Conservation (phyloP, 1,139 yeast genomes). For the Pneumocystis oryctolagi region DNA sequence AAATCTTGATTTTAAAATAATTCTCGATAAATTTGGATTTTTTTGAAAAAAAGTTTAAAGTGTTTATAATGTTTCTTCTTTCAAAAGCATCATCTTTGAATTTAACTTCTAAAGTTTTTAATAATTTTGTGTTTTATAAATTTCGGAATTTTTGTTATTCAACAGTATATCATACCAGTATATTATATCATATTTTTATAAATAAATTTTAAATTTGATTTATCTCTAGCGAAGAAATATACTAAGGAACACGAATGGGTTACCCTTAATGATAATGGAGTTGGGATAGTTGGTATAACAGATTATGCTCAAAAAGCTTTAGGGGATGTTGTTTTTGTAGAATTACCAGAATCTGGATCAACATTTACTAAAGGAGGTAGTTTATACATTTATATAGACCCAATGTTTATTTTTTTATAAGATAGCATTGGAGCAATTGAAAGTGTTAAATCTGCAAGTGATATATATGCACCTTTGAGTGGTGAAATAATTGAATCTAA, state of each 20-base stretch:
- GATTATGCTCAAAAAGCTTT: conserved; percentile 93
- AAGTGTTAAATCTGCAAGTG: conserved; percentile 86
- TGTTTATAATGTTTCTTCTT: background rate
- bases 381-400: background rate
- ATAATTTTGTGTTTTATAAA: background rate
- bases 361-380: conserved; percentile 41
- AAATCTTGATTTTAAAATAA: background rate
- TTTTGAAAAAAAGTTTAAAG: background rate
- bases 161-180: conserved; percentile 36
- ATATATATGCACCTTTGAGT: conserved; percentile 73
- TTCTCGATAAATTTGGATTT: background rate
- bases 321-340: conserved; percentile 92
- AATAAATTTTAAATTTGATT: background rate
- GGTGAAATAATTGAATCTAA: conserved; percentile 70
- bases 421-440: conserved; percentile 88
- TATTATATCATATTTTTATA: conserved; percentile 44
- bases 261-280: conserved; percentile 69
- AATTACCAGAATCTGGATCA: conserved; percentile 66
- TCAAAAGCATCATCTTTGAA: background rate
- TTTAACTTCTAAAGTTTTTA: background rate
- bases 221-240: conserved; percentile 6
- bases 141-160: background rate
- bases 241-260: conserved; percentile 92
- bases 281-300: conserved; percentile 56
- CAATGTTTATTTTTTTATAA: background rate